Conservation (phyloP, 2,329 filamentous ascomycete genomes). For the Botrytis byssoidea region DNA sequence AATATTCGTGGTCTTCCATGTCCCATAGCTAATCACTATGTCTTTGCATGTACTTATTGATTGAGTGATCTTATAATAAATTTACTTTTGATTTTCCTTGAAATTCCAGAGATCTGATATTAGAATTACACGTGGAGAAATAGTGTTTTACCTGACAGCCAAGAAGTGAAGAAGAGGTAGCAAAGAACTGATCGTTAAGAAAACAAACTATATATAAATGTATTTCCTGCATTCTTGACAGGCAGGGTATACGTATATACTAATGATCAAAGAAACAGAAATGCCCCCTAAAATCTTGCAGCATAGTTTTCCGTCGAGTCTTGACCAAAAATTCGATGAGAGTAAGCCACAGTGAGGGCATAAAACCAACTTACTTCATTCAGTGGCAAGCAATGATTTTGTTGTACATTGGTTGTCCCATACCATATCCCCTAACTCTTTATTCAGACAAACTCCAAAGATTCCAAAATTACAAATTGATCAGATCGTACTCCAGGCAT, state of each 20-base stretch:
- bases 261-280: not conserved
- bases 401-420: not conserved
- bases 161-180: not conserved
- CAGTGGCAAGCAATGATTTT: not conserved
- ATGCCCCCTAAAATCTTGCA: too few relatives aligned
- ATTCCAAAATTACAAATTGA: not conserved
- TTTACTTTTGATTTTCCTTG: not conserved
- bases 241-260: not conserved
- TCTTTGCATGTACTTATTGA: not conserved
- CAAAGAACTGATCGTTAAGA: not conserved
- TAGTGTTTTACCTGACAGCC: not conserved
- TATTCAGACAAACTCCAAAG: not conserved
- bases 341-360: not conserved
- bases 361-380: not conserved
- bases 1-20: not conserved
- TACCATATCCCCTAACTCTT: not conserved
- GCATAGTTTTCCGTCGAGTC: not conserved
- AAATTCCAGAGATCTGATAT: too few relatives aligned
- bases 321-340: not conserved
- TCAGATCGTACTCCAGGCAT: conserved; percentile 41
- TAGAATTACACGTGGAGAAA: not conserved
- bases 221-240: conserved; percentile 2
- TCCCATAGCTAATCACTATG: not conserved
- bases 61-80: not conserved
- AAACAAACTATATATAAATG: not conserved